Evolutionary conservation across 257 asterid genomes (phyloP), one percentile per base, ranked within the genome.

Genomic region (Anisodus acutangulus): DNA sequence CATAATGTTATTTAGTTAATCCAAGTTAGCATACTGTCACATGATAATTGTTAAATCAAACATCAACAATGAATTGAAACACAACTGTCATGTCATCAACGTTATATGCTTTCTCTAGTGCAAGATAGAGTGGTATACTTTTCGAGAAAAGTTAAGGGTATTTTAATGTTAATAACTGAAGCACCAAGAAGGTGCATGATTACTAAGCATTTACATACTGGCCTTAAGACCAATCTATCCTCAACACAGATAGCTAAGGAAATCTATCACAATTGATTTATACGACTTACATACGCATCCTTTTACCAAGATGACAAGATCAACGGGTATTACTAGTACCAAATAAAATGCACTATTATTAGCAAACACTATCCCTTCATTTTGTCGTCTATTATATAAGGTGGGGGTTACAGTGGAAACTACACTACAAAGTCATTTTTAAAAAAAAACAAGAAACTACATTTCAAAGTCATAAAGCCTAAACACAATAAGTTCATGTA

Each of bases 401-500:
- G 31, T 59, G 31, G 80, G 41, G 19, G 47, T 67, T 49, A 49
- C 45, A 10, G 8, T 31, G 9, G 45, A 66, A 76, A 63, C 81
- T 51, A 49, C 60, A 49, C 62, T 74, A 51, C 10, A 76, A 76
- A 12, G 41, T 3, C 63, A 22, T 22, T 6, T 12, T 11, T 22
- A 0, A 22, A 1, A 3, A 2, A 72, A 8, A 9, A 17, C n/a
- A 17, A 51, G 80, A 3, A 16, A 74, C n/a, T 74, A 26, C n/a
- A 72, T 22, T 22, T 22, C 26, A 22, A 22, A 22, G 26, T 47
- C 26, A 22, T 10, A 74, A 49, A 5, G 3, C 81, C 81, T 7
- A 26, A 51, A 12, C 45, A 12, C 81, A 76, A 74, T 13, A 74
- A 49, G 63, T 76, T 76, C 64, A 76, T 51, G 80, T 26, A 13